phyloP scores from a whole-genome alignment of 805 yeast species.

The Hanseniaspora lachancei region DNA sequence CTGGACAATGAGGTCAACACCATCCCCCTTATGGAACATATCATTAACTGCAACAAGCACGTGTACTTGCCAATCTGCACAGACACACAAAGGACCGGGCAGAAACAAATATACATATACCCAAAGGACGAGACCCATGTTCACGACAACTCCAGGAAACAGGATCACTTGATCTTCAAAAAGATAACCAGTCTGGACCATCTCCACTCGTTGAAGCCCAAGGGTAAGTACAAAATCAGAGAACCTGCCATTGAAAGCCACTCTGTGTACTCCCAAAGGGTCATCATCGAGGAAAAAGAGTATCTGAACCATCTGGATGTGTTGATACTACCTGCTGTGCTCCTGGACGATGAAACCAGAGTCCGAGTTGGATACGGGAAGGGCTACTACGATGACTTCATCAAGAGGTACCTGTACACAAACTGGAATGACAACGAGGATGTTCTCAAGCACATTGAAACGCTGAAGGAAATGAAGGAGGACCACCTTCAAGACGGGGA shows the following conservation, averaged over 20 bases:
- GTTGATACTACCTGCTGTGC: slow-evolving; percentile 75
- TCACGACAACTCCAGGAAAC: slow-evolving; percentile 15
- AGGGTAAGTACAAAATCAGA: slow-evolving; percentile 50
- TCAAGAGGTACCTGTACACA: slow-evolving; percentile 33
- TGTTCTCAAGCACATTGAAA: background rate
- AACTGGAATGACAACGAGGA: slow-evolving; percentile 14
- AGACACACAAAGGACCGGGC: slow-evolving; percentile 24
- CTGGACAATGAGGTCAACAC: slow-evolving; percentile 5
- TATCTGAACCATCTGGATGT: slow-evolving; percentile 39
- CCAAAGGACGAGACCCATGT: slow-evolving; percentile 2
- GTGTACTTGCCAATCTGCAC: slow-evolving; percentile 50
- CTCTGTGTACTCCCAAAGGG: slow-evolving; percentile 20
- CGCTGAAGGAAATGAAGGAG: background rate
- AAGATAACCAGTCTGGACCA: slow-evolving; percentile 32
- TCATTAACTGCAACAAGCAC: background rate
- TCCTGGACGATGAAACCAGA: slow-evolving; percentile 35
- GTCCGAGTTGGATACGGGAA: slow-evolving; percentile 81
- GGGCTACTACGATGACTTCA: slow-evolving; percentile 77
- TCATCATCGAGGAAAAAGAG: slow-evolving; percentile 22
- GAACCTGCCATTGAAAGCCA: slow-evolving; percentile 42
- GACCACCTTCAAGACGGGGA: slow-evolving; percentile 15
- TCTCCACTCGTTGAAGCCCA: slow-evolving; percentile 41
- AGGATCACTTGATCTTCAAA: slow-evolving; percentile 45
- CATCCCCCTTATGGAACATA: background rate
- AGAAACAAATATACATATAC: slow-evolving; percentile 17